Base-by-base conservation (phyloP, 1,139 yeast species). In the Diutina rugosa region DNA sequence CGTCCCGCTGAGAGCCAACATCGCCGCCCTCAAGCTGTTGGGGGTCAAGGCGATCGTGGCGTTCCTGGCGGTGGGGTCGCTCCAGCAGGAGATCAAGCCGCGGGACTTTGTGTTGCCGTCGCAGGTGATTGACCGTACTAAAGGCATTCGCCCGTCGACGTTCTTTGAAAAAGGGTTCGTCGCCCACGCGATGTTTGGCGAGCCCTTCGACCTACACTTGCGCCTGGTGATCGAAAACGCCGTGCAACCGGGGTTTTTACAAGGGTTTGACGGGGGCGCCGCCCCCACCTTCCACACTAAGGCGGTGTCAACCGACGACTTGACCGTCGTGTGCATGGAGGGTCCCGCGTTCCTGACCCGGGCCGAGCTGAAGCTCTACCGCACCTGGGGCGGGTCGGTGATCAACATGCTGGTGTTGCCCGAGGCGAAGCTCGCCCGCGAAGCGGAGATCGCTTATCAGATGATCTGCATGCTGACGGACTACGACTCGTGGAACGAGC, bases 391-490 rank as follows among this genome's bases (percentile, higher is more conserved):
- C 58, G 99, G 97, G 10, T 81, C 90, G 46, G 95, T 93, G 56
- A 93, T 95, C 70, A 93, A 93, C 74, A 93, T 93, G 99, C 86
- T 96, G 56, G 95, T 90, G 57, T 72, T 93, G 58, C 99, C 99
- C 30, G 99, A 93, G 72, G 87, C 96, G 49, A 95, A 93, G 71
- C 79, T 93, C 63, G 99, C 99, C 10, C 84, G 95, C 67, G 99
- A 93, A 72, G 97, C 98, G 45, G 99, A 93, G 71, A 86, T 93
- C 62, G 80, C 96, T 45, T 93, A 95, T 72, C 98, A 91, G 71
- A 93, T 93, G 97, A 81, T 93, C 61, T 93, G 99, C 73, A 95
- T 93, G 99, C 87, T 96, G 1, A 93, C 99, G 18, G 99, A 95
- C 71, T 93, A 95, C 71, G 99, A 93, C 68, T 96, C 99, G 28